Evolutionary conservation across 768 basidiomycete species (phyloP).

Genomic region (Rhodosporidiobolus odoratus): DNA sequence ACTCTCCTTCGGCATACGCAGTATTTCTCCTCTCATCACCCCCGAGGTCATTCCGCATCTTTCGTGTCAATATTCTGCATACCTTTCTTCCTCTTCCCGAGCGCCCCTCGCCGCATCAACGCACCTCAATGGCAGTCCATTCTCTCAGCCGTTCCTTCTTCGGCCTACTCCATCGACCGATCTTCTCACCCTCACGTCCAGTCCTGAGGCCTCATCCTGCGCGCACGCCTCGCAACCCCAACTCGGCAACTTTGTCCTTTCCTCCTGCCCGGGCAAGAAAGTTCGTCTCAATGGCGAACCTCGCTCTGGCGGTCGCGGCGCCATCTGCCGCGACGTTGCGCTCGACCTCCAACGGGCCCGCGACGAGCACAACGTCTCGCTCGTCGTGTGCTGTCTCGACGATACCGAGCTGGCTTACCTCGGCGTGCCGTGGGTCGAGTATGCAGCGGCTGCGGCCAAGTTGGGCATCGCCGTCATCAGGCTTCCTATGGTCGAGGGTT

Average conservation of each 20-base stretch:
- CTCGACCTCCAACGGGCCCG: constrained; percentile 70
- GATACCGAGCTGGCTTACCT: constrained; percentile 66
- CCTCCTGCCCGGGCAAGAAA: constrained; percentile 94
- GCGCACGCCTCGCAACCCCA: constrained; percentile 38
- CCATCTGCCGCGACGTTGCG: constrained; percentile 75
- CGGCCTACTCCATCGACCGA: constrained; percentile 1
- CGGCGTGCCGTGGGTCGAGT: constrained; percentile 79
- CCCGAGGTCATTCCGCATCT: constrained; percentile 53
- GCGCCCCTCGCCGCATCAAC: too few species aligned
- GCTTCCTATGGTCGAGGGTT: constrained; percentile 82
- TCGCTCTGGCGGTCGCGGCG: constrained; percentile 59
- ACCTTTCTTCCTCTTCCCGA: not conserved
- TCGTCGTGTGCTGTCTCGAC: constrained; percentile 64
- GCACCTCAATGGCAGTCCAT: not conserved
- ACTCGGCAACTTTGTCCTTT: constrained; percentile 81
- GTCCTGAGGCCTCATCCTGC: not conserved
- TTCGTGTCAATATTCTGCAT: not conserved
- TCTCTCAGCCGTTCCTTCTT: constrained; percentile 3
- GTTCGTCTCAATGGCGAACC: constrained; percentile 47
- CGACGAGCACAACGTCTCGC: constrained; percentile 61
- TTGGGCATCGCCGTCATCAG: constrained; percentile 75
- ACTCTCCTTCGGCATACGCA: constrained; percentile 43
- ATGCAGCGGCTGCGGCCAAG: constrained; percentile 58
- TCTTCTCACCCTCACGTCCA: constrained; percentile 16
- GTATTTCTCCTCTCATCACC: constrained; percentile 64